These are phyloP conservation scores for Nakazawaea pomicola DNA, from an alignment of 805 yeast species.

Conservation along the genomic window DNA sequence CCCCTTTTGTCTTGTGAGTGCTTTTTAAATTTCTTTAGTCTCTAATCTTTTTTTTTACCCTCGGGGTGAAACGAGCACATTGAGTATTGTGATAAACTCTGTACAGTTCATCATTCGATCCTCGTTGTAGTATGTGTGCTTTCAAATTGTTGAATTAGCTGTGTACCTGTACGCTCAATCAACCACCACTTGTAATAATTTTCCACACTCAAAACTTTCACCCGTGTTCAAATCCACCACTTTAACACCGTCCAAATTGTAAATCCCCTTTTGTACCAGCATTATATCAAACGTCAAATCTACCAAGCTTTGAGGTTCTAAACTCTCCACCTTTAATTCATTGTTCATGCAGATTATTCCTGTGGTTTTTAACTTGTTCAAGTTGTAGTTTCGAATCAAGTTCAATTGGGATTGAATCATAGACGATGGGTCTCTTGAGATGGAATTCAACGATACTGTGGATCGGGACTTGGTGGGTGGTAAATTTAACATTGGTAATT, in stretches of 20 bases:
- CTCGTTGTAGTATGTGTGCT: no score
- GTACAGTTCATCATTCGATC: no score
- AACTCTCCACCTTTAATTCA: conserved; percentile 58
- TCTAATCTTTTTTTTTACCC: no score
- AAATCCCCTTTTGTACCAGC: conserved; percentile 62
- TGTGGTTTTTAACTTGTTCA: conserved; percentile 33
- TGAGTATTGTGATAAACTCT: no score
- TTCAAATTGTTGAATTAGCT: no score
- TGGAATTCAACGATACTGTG: conserved; percentile 18
- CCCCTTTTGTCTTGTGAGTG: background rate
- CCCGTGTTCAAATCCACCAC: conserved; percentile 60
- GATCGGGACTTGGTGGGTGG: conserved; percentile 7
- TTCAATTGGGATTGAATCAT: conserved; percentile 24
- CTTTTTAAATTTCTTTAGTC: background rate
- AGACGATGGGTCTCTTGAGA: conserved; percentile 20
- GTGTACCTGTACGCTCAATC: background rate
- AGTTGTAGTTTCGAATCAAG: conserved; percentile 31
- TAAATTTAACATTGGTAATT: conserved; percentile 20
- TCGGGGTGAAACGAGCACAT: background rate
- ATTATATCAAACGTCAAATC: conserved; percentile 58
- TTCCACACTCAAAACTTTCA: conserved; percentile 67
- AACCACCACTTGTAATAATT: conserved; percentile 60
- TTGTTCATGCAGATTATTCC: conserved; percentile 64
- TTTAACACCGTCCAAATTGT: conserved; percentile 58
- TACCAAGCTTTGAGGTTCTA: conserved; percentile 56